Base-by-base conservation (phyloP, 2,329 filamentous ascomycete species). In the Fusarium buharicum region DNA sequence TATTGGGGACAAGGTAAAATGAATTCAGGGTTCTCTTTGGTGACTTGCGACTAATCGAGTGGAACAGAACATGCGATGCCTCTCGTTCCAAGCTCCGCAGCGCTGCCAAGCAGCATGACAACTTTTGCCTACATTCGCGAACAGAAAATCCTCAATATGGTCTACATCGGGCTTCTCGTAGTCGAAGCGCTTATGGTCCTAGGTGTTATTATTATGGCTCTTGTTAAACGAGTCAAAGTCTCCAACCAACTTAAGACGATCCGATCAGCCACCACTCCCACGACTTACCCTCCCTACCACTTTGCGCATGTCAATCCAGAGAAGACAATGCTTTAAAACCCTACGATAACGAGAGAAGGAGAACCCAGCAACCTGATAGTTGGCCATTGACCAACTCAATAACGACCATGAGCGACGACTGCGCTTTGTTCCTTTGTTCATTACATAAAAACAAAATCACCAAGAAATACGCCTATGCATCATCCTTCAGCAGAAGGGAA, bases 141-240 rank as follows among this genome's bases (percentile, higher is more conserved):
- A 70, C 44, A 73, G 64, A 58, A 70, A 46, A 73, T 82, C 30
- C 71, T 82, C 41, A 81, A 83, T 73, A 72, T 74, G 30, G 66
- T 82, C 43, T 82, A 81, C 78, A 74, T 82, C 43, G 76, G 77
- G 36, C 75, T 83, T n/a, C 69, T 82, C 36, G 75, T 75, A 16
- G 64, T 82, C 31, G 79, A 83, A 61, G 75, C 78, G 16, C 55
- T 79, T 38, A 77, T 82, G 73, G 76, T 83, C 4, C 55, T 79
- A 27, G 73, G 75, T 10, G 77, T 81, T 12, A 73, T 72, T 20
- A 62, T 74, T 8, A 70, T 72, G 50, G 70, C 69, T 48, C 60
- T 74, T 34, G 53, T 73, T 17, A 74, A 73, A 58, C 58, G 70
- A 47, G 57, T 73, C 14, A 66, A 57, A 49, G 43, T 54, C 20